Percentiles rank a stretch among this genome's conserved stretches.
These are phyloP conservation scores for Cyberlindnera bimundalis DNA, from an alignment of 805 yeast species.

Conservation along the genomic window DNA sequence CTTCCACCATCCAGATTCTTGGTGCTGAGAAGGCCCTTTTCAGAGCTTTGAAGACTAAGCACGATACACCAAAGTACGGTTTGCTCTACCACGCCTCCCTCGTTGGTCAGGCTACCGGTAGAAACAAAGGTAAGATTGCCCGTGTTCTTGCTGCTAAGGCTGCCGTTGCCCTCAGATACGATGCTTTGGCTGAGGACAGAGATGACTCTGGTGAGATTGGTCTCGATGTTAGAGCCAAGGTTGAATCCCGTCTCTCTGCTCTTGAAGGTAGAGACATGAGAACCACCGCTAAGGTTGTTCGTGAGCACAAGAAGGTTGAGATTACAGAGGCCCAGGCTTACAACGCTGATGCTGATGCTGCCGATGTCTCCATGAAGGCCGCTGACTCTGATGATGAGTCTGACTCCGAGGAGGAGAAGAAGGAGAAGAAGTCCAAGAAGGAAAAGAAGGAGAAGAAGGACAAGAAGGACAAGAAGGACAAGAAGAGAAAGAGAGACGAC, in stretches of 20 bases:
- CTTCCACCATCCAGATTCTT: conserved; percentile 95
- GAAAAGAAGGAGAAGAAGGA: conserved; percentile 34
- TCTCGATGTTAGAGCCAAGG: conserved; percentile 84
- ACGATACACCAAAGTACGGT: conserved; percentile 98
- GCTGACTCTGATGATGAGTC: conserved; percentile 38
- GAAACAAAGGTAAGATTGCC: conserved; percentile 98
- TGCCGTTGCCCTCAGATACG: conserved; percentile 94
- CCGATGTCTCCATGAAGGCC: conserved; percentile 29
- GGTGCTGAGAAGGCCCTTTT: conserved; percentile 99
- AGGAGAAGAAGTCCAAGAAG: conserved; percentile 34
- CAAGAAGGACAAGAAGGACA: conserved; percentile 34
- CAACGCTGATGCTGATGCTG: conserved; percentile 88
- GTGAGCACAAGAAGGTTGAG: conserved; percentile 83
- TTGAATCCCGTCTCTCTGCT: conserved; percentile 90
- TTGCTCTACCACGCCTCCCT: conserved; percentile 93
- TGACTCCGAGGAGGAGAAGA: conserved; percentile 36
- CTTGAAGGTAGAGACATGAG: conserved; percentile 96
- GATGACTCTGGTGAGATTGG: conserved; percentile 95
- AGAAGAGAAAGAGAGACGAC: conserved; percentile 27
- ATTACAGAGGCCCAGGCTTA: conserved; percentile 82
- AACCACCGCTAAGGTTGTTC: conserved; percentile 78
- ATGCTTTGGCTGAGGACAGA: conserved; percentile 95
- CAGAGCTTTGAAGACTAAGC: conserved; percentile 98
- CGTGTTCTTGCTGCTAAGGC: conserved; percentile 98
- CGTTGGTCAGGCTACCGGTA: conserved; percentile 97